Evolutionary conservation across 1,284 basidiomycete genomes (phyloP).

Genomic region (Erythrobasidium hasegawianum): DNA sequence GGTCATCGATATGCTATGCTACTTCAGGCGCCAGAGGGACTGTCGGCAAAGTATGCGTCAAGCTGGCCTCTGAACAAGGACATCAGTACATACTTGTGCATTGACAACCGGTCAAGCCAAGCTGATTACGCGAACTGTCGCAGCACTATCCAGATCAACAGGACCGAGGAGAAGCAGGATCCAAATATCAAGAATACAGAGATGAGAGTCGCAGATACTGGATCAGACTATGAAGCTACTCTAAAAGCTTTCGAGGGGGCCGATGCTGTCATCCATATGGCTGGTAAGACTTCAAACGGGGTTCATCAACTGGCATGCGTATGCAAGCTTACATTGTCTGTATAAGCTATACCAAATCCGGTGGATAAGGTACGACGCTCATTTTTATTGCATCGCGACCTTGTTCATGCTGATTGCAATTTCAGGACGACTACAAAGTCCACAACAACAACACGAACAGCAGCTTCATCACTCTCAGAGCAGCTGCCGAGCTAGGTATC

Average conservation of each 20-base stretch:
- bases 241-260: constrained; percentile 55
- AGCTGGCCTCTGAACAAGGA: constrained; percentile 7
- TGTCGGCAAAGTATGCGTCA: constrained; percentile 14
- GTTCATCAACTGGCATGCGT: no score
- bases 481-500: constrained; percentile 59
- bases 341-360: constrained; percentile 55
- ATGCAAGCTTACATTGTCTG: no score
- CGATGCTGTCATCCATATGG: constrained; percentile 62
- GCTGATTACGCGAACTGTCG: no score
- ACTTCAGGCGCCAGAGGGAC: constrained; percentile 3
- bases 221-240: constrained; percentile 54
- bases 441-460: constrained; percentile 46
- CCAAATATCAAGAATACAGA: constrained; percentile 9
- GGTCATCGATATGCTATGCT: no score
- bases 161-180: constrained; percentile 11
- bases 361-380: no score
- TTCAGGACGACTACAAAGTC: no score
- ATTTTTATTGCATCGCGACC: no score
- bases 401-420: no score
- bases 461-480: constrained; percentile 46
- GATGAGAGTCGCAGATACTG: constrained; percentile 12
- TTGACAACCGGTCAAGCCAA: no score
- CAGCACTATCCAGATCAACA: constrained; percentile 15
- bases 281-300: no score
- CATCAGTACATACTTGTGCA: no score